phyloP scores from a whole-genome alignment of 768 basidiomycete genomes.

The Tylopilus sp. region DNA sequence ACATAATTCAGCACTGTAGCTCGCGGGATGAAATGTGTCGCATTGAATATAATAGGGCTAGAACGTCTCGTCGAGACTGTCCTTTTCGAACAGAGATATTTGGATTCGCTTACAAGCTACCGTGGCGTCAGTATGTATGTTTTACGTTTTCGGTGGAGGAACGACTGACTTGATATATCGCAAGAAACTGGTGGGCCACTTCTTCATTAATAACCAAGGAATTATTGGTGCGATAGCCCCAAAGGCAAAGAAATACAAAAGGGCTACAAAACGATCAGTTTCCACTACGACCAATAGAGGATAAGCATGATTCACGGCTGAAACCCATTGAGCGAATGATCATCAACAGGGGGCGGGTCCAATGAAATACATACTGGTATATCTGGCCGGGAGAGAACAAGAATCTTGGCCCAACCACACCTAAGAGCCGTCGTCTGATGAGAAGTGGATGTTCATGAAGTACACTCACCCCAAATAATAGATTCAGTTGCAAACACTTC shows the following conservation, averaged over 20 bases:
- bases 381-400: slow-evolving; percentile 54
- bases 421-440: slow-evolving; percentile 35
- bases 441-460: background rate
- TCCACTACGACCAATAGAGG: background rate
- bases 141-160: no score
- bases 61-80: no score
- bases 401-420: slow-evolving; percentile 61
- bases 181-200: slow-evolving; percentile 58
- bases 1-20: slow-evolving; percentile 85
- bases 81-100: no score
- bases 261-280: slow-evolving; percentile 36
- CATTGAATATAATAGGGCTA: slow-evolving; percentile 64
- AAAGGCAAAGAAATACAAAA: slow-evolving; percentile 72
- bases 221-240: slow-evolving; percentile 65
- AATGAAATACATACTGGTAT: slow-evolving; percentile 49
- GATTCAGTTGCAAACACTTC: slow-evolving; percentile 57
- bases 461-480: slow-evolving; percentile 41
- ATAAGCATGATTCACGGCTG: slow-evolving; percentile 17
- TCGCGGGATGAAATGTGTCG: slow-evolving; percentile 68
- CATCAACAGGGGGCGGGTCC: no score
- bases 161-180: slow-evolving; percentile 58
- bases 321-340: background rate
- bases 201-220: slow-evolving; percentile 58
- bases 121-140: no score
- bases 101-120: no score